These are phyloP conservation scores for Cladosporium colombiae DNA, from an alignment of 2,329 filamentous ascomycete genomes.

Conservation along the genomic window DNA sequence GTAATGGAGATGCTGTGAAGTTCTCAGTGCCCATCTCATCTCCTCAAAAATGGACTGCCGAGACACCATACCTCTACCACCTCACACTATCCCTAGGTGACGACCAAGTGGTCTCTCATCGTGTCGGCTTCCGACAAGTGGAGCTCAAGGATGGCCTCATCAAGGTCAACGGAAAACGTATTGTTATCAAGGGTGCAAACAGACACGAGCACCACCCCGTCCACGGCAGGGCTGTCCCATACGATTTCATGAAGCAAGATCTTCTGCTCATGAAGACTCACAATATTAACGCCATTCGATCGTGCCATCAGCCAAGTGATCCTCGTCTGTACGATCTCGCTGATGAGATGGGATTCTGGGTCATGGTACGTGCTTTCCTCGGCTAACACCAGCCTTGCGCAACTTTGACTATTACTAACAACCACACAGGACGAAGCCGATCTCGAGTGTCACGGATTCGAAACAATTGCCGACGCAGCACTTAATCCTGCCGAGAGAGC, in stretches of 20 bases:
- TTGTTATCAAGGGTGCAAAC: constrained; percentile 66
- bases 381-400: neutral
- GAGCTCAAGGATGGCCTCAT: constrained; percentile 63
- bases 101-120: constrained; percentile 51
- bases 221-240: constrained; percentile 63
- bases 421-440: constrained; percentile 49
- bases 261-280: constrained; percentile 68
- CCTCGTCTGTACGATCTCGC: constrained; percentile 60
- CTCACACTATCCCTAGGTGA: constrained; percentile 49
- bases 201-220: constrained; percentile 70
- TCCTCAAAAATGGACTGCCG: constrained; percentile 69
- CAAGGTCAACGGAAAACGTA: constrained; percentile 62
- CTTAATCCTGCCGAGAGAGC: constrained; percentile 17
- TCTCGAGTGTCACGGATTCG: constrained; percentile 50
- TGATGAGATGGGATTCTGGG: constrained; percentile 67
- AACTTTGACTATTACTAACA: neutral
- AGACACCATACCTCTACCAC: constrained; percentile 63
- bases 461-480: constrained; percentile 36
- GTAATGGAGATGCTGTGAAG: constrained; percentile 27
- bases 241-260: constrained; percentile 63
- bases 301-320: constrained; percentile 68
- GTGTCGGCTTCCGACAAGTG: constrained; percentile 64
- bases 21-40: constrained; percentile 49
- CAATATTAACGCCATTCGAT: constrained; percentile 71
- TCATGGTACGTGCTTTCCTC: constrained; percentile 44